Conservation (phyloP, 78 protist species). For the Protostelium mycophagum region DNA sequence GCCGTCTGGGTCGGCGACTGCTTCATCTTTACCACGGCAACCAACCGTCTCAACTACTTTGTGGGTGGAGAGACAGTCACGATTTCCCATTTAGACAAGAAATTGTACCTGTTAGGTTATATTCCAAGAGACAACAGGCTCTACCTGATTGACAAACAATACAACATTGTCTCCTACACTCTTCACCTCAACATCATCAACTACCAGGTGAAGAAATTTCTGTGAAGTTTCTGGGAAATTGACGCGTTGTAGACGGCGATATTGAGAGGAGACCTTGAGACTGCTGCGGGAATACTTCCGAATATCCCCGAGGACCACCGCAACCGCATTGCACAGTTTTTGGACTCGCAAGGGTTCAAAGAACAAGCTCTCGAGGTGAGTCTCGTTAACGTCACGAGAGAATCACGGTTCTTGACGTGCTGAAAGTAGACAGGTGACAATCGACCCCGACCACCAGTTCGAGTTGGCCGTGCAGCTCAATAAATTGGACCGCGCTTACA, state of each 20-base stretch:
- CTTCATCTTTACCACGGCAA: conserved; percentile 86
- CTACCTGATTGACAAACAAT: conserved; percentile 81
- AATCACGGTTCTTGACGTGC: no score
- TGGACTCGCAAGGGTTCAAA: conserved; percentile 74
- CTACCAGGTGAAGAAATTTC: conserved; percentile 69
- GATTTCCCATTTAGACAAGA: conserved; percentile 78
- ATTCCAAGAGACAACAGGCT: conserved; percentile 78
- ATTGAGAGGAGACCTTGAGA: conserved; percentile 76
- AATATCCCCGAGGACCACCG: conserved; percentile 68
- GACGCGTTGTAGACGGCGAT: conserved; percentile 62
- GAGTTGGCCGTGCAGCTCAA: conserved; percentile 88
- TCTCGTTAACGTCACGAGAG: no score
- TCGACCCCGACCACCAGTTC: conserved; percentile 87
- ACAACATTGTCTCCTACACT: conserved; percentile 36
- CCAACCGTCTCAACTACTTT: conserved; percentile 84
- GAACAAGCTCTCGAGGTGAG: conserved; percentile 83
- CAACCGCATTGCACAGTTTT: conserved; percentile 86
- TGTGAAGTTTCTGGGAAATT: no score
- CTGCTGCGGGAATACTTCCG: conserved; percentile 74
- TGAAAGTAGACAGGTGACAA: no score
- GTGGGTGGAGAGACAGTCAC: conserved; percentile 93
- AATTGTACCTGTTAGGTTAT: conserved; percentile 77
- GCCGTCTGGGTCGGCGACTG: conserved; percentile 95
- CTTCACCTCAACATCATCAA: conserved; percentile 78
- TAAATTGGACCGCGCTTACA: conserved; percentile 67